Base-by-base conservation (phyloP, 192 early-diverging fungal species). In the Coemansia sp. region DNA sequence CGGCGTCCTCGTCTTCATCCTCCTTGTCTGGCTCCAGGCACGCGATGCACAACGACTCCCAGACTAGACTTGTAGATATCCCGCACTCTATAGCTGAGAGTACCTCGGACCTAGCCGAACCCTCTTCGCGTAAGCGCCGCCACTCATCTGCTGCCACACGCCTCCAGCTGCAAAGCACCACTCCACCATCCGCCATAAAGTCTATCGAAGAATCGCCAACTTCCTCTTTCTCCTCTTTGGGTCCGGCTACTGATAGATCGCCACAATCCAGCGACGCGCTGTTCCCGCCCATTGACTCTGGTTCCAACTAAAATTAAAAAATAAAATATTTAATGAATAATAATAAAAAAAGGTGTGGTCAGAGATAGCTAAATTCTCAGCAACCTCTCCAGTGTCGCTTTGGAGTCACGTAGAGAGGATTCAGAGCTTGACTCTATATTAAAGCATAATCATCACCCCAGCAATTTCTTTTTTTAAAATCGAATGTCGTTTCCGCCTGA, bases 351-450 rank as follows among this genome's bases (percentile, higher is more conserved):
- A 50, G 47, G 23, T 26, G 23, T 26, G 23, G 23, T 26, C 23
- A 60, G 43, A n/a, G 50, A 40, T 39, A 67, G 64, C 64, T 50
- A 67, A 38, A 60, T 68, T 72, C 55, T 63, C 74, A 69, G 37
- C 63, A 23, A 57, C 49, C 40, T 23, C 47, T 17, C 35, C 47
- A 43, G 50, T 37, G 39, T 58, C 26, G 42, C 46, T 47, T 16
- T 23, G 32, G 50, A 32, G 38, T 26, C 46, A 33, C 33, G 11
- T 28, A 4, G 26, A 30, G 50, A 38, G n/a, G 14, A 39, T 59
- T 72, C 70, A 49, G 75, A 77, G 75, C 75, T 77, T 77, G 75
- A 77, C 75, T 77, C 70, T 50, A 57, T 57, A 17, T 30, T 57
- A 65, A 65, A 76, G 67, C 67, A 64, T 8, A 30, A 49, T 75